Evolutionary conservation across 2,329 filamentous ascomycete genomes (phyloP).

Genomic region (Penicillium oxalicum): DNA sequence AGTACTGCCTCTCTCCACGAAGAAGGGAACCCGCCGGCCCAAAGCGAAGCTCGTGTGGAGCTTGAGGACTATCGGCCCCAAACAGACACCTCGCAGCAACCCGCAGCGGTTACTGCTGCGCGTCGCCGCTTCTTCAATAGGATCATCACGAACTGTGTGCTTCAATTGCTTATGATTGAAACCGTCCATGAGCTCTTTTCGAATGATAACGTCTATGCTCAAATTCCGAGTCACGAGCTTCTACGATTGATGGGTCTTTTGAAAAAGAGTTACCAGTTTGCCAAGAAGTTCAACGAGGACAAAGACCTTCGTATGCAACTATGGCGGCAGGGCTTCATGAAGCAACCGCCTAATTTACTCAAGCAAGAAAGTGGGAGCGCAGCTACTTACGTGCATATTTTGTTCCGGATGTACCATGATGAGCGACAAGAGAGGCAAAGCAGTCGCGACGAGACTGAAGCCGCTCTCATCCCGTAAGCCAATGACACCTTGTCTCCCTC

Average conservation of each 20-base stretch:
- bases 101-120: constrained; percentile 85
- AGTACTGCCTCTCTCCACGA: constrained; percentile 28
- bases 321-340: constrained; percentile 99
- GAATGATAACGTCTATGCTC: constrained; percentile 87
- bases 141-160: constrained; percentile 96
- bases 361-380: constrained; percentile 95
- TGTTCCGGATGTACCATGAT: constrained; percentile 97
- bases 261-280: constrained; percentile 95
- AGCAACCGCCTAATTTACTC: constrained; percentile 92
- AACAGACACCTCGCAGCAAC: constrained; percentile 72
- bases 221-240: constrained; percentile 86
- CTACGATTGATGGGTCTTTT: constrained; percentile 87
- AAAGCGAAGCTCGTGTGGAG: constrained; percentile 34
- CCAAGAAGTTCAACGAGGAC: constrained; percentile 94
- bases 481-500: background rate
- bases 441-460: constrained; percentile 76
- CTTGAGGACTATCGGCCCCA: constrained; percentile 86
- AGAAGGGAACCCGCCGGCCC: constrained; percentile 30
- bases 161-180: constrained; percentile 98
- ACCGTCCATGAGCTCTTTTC: constrained; percentile 98
- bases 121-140: constrained; percentile 96
- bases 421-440: constrained; percentile 73
- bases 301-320: constrained; percentile 90
- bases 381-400: constrained; percentile 88
- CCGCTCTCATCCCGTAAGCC: constrained; percentile 72